Evolutionary conservation across 441 rosid species (phyloP), one percentile per base, ranked within the genome.

Genomic region (Erysimum cheiri): DNA sequence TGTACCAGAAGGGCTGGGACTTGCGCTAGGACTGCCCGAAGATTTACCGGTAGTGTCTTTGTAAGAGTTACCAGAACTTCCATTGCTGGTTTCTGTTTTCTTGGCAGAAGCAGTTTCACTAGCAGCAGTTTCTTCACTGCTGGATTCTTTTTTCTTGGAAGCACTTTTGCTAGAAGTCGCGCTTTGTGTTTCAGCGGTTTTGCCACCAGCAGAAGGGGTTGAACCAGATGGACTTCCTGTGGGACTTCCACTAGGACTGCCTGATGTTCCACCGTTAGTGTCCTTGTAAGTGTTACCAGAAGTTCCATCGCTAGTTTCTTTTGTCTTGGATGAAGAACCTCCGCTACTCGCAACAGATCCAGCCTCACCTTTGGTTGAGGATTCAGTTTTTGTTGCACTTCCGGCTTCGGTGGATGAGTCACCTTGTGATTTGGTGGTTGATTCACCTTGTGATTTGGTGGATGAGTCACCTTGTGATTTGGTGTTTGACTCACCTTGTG

Each of bases 201-300:
- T 15, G 44, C 17, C 32, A 22, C 37, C 12, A 49, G 39, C 3
- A 35, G 8, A 22, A 22, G 24, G 13, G 5, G 43, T 39, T 39
- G 43, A 2, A 35, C 6, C 1, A 12, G 44, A 12, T 12, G 44
- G 44, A 6, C 6, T 40, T 4, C 4, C 6, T 0, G 44, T 6
- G 8, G 26, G 37, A 61, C 54, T 61, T n/a, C 48, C 69, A 64
- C 19, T 64, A 0, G 57, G 56, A 9, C 68, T 64, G 32, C 13
- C 69, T 8, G 10, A 19, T 1, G n/a, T 5, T 39, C 19, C n/a
- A n/a, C 60, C 69, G 1, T 6, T 49, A 22, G 57, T 28, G 35
- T 37, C 49, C 26, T 11, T 6, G 15, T 11, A 5, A 49, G 32
- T 49, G 4, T 3, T 8, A 17, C 3, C 12, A 17, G 50, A 46